Evolutionary conservation across 192 early-diverging fungal species (phyloP).

Genomic region (Mortierella hygrophila): DNA sequence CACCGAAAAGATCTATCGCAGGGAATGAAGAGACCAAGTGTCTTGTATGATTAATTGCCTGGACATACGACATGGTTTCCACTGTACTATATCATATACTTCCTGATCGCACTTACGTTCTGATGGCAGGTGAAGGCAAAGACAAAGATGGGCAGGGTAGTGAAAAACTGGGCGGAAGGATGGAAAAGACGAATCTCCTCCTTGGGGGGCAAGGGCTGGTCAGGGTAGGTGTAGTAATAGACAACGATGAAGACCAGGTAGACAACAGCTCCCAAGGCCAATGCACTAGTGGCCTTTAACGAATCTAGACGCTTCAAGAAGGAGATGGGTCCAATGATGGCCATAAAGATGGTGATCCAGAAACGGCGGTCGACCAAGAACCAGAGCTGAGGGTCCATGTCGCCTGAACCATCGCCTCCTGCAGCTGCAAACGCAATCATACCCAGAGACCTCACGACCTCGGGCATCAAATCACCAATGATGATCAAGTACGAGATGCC

Average conservation of each 20-base stretch:
- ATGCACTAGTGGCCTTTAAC: slow-evolving; percentile 87
- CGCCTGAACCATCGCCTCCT: slow-evolving; percentile 45
- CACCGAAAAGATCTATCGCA: slow-evolving; percentile 89
- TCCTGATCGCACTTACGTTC: slow-evolving; percentile 72
- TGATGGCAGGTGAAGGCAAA: slow-evolving; percentile 99
- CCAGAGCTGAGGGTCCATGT: slow-evolving; percentile 27
- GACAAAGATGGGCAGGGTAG: slow-evolving; percentile 93
- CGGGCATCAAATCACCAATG: slow-evolving; percentile 92
- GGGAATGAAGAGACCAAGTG: slow-evolving; percentile 10
- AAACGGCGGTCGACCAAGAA: slow-evolving; percentile 75
- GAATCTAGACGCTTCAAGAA: slow-evolving; percentile 91
- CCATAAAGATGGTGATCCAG: slow-evolving; percentile 89
- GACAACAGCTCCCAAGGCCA: slow-evolving; percentile 87
- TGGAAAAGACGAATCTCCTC: slow-evolving; percentile 72
- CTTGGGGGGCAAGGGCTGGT: slow-evolving; percentile 65
- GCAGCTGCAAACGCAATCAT: slow-evolving; percentile 42
- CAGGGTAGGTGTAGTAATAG: slow-evolving; percentile 75
- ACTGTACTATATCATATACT: neutral
- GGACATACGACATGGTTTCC: slow-evolving; percentile 8
- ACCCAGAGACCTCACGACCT: slow-evolving; percentile 63
- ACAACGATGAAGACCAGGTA: slow-evolving; percentile 92
- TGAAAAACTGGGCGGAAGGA: slow-evolving; percentile 75
- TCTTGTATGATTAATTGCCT: neutral
- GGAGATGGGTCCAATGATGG: slow-evolving; percentile 78
- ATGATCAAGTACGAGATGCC: slow-evolving; percentile 96